Conservation (phyloP, 2,329 filamentous ascomycete species). For the Penicillium polonicum region DNA sequence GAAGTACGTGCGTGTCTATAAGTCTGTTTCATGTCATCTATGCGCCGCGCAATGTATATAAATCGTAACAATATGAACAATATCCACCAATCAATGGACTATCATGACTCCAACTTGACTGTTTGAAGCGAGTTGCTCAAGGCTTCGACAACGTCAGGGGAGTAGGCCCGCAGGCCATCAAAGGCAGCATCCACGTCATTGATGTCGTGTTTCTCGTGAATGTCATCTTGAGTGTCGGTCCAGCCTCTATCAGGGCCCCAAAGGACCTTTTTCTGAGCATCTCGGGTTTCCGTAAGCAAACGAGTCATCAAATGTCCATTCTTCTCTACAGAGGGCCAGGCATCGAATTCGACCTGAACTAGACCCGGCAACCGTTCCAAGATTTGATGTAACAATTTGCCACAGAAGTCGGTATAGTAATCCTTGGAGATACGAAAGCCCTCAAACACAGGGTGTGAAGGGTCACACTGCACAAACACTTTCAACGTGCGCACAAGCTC, state of each 20-base stretch:
- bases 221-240: conserved; percentile 32
- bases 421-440: conserved; percentile 57
- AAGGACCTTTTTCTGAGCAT: conserved; percentile 35
- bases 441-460: conserved; percentile 53
- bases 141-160: conserved; percentile 10
- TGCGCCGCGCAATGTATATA: conserved; percentile 18
- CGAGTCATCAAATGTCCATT: conserved; percentile 52
- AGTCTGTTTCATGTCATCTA: neutral
- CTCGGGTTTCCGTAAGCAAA: conserved; percentile 41
- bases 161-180: conserved; percentile 14
- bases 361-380: conserved; percentile 51
- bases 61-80: conserved; percentile 4
- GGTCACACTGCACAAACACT: conserved; percentile 60
- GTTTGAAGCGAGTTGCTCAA: conserved; percentile 17
- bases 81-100: neutral
- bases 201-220: conserved; percentile 7
- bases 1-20: neutral
- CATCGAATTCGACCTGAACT: conserved; percentile 56
- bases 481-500: conserved; percentile 50
- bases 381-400: conserved; percentile 50
- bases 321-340: conserved; percentile 53
- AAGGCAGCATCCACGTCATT: conserved; percentile 14
- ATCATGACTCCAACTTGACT: conserved; percentile 14
- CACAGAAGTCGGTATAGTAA: conserved; percentile 59
- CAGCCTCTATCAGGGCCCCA: conserved; percentile 44